Conservation (phyloP, 495 filamentous ascomycete genomes). For the Penicillium ucsense region DNA sequence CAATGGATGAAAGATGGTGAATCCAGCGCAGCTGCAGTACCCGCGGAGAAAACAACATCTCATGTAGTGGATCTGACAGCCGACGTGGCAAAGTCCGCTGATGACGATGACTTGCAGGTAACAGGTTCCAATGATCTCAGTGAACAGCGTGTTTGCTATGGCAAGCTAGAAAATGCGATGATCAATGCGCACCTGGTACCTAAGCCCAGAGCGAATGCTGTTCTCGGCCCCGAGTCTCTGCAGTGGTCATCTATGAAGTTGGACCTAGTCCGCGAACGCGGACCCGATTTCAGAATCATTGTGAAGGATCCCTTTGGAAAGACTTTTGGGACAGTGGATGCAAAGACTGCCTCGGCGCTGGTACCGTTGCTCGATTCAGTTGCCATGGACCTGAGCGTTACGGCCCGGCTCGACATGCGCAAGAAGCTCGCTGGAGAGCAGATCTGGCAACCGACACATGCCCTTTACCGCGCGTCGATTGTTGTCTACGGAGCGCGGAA, state of each 20-base stretch:
- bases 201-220: constrained; percentile 46
- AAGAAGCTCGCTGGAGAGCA: constrained; percentile 45
- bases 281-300: constrained; percentile 47
- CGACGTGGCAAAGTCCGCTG: constrained; percentile 21
- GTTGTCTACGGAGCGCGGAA: constrained; percentile 74
- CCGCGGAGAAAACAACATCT: constrained; percentile 9
- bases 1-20: constrained; percentile 52
- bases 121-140: constrained; percentile 36
- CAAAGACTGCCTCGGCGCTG: constrained; percentile 55
- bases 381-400: constrained; percentile 50
- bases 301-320: constrained; percentile 60
- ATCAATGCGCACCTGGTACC: constrained; percentile 62
- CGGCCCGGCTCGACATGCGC: constrained; percentile 55
- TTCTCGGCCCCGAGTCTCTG: constrained; percentile 23
- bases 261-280: constrained; percentile 47
- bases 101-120: constrained; percentile 37
- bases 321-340: constrained; percentile 67
- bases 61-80: constrained; percentile 58
- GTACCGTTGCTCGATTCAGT: constrained; percentile 59
- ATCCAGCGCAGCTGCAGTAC: constrained; percentile 18
- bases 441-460: constrained; percentile 43
- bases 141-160: constrained; percentile 71
- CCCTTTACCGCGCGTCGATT: constrained; percentile 49
- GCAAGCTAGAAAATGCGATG: constrained; percentile 59
- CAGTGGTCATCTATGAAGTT: constrained; percentile 70